Percentiles rank a stretch among this genome's conserved stretches.
phyloP scores from a whole-genome alignment of 1,284 basidiomycete species.

The Baeospora myosura region DNA sequence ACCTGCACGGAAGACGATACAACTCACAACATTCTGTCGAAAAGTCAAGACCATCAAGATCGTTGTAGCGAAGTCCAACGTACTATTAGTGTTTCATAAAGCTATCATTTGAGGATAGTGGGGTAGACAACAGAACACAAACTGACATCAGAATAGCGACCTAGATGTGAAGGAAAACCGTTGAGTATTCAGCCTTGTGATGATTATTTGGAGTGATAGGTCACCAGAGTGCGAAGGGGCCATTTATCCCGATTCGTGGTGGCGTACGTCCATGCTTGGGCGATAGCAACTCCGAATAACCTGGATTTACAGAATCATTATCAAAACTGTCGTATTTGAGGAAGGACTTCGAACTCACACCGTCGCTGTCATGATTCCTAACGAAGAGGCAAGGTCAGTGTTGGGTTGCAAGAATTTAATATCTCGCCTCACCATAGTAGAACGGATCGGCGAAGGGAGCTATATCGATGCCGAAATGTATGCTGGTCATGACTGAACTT shows the following conservation, averaged over 20 bases:
- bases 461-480: too few relatives aligned
- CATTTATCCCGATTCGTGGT: background rate
- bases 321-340: background rate
- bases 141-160: background rate
- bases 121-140: background rate
- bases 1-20: too few relatives aligned
- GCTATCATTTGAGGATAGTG: too few relatives aligned
- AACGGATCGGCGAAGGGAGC: too few relatives aligned
- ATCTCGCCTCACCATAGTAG: too few relatives aligned
- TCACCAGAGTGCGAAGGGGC: background rate
- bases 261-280: background rate
- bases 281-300: background rate
- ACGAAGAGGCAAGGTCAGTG: too few relatives aligned
- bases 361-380: too few relatives aligned
- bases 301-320: background rate
- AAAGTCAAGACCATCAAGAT: background rate
- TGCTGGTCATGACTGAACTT: too few relatives aligned
- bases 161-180: background rate
- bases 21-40: too few relatives aligned
- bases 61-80: background rate
- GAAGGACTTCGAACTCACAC: background rate
- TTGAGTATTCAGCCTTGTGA: background rate
- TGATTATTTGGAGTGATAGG: background rate
- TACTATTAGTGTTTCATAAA: background rate
- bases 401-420: too few relatives aligned